Conservation (phyloP, 805 yeast genomes). For the Pichia californica region DNA sequence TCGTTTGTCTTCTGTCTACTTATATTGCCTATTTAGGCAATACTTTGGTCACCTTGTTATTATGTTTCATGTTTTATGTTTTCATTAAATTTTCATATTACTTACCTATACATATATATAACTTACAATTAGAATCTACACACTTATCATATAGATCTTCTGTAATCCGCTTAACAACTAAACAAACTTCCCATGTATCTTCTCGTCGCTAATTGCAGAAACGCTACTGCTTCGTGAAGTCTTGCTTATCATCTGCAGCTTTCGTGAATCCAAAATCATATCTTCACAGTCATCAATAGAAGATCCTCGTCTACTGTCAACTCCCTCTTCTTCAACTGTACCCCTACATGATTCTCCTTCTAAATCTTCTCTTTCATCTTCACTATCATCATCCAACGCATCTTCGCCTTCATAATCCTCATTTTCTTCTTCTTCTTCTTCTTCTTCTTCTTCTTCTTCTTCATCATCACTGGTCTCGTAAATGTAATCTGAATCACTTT, state of each 20-base stretch:
- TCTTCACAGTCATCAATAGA: too few relatives aligned
- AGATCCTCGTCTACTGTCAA: background rate
- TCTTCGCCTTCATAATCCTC: slow-evolving; percentile 4
- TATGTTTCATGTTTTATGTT: too few relatives aligned
- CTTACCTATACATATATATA: too few relatives aligned
- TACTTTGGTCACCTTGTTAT: too few relatives aligned
- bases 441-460: slow-evolving; percentile 17
- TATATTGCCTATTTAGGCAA: too few relatives aligned
- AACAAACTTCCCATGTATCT: slow-evolving; percentile 2
- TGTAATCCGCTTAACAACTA: background rate
- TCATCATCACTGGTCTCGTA: slow-evolving; percentile 15
- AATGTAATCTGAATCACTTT: slow-evolving; percentile 9
- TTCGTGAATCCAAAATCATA: too few relatives aligned
- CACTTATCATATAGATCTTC: too few relatives aligned
- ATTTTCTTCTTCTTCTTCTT: slow-evolving; percentile 7
- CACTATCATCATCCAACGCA: background rate
- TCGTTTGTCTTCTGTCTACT: too few relatives aligned
- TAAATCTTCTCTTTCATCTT: background rate
- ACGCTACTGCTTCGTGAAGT: slow-evolving; percentile 2
- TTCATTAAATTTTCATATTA: too few relatives aligned
- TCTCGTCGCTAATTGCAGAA: slow-evolving; percentile 1
- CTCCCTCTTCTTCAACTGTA: background rate
- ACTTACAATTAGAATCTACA: too few relatives aligned
- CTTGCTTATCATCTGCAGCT: background rate
- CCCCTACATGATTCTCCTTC: background rate